Base-by-base conservation (phyloP, 2,329 filamentous ascomycete species). In the Talaromyces piceae region DNA sequence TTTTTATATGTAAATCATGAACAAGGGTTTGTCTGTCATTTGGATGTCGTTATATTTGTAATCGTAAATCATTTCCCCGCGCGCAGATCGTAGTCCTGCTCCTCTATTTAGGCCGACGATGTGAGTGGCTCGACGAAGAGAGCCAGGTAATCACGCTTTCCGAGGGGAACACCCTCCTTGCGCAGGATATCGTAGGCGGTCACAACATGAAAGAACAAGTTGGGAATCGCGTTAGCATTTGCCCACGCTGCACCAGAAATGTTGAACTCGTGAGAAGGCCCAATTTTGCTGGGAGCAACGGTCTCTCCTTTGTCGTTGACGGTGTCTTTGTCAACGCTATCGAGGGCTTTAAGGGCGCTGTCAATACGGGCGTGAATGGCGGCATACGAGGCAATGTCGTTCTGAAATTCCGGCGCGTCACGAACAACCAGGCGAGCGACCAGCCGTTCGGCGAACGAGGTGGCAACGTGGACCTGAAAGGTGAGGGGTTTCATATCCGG, bases 191-290 rank as follows among this genome's bases (percentile, higher is more conserved):
- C 71, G 67, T 86, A 87, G 8, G 78, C 72, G 6, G 74, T 82
- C 3, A 65, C 73, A 11, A 79, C 56, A 61, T 87, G 84, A 67
- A 87, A 87, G 69, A 74, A 84, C 58, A 84, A 65, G 60, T 86
- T 84, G 20, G 83, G 81, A 37, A 81, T 49, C 3, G 67, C 72
- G 62, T 75, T 80, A 3, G 66, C 66, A 33, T 65, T 60, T 16
- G 78, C 59, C 60, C 79, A 85, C 2, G 69, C 64, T 47, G 67
- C 56, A 0, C 66, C 73, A 2, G 68, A 68, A 11, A 77, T 71
- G 54, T 69, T 70, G 4, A 61, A 43, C 49, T 75, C 66, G 2
- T 59, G 54, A 5, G 48, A 47, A 5, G 39, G 39, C 5, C 60
- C 57, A 0, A 62, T 57, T 33, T 65, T 61, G 25, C 77, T 52